Evolutionary conservation across 257 asterid genomes (phyloP), one percentile per base, ranked within the genome.

Genomic region (Gardenia jasminoides): DNA sequence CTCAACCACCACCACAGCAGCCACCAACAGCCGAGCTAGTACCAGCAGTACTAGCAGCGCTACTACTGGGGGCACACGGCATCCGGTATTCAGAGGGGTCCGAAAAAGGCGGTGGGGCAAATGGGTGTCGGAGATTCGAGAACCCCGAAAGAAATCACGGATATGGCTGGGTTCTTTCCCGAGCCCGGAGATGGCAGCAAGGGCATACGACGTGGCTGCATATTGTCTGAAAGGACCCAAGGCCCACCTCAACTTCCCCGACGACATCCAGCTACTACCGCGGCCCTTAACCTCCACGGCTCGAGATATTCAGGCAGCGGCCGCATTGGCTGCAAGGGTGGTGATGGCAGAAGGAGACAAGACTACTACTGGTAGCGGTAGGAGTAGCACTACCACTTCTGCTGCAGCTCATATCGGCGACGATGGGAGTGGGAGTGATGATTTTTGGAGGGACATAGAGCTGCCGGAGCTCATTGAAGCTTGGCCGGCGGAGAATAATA

Each of bases 41-140:
- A 36, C 41, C 41, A 36, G 41, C 41, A 36, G 41, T 36, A n/a
- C n/a, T n/a, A 36, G 41, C 4, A 36, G 41, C 4, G 41, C 41
- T 36, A 4, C 41, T 1, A n/a, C 70, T 16, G 78, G 79, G 39
- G 87, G 78, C 77, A 86, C 84, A 17, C 70, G 70, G 20, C 90
- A 89, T 76, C 91, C 91, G 1, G 81, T 80, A 24, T 90, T 88
- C 88, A 87, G 89, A 31, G 94, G 97, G 22, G 92, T 91, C 2
- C 83, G 93, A 0, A 88, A 81, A 78, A 88, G 97, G 20, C 80
- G 87, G 0, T 91, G 94, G 92, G 96, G 94, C 6, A 90, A 88
- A 79, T 91, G 94, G 94, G 94, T 91, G 33, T 91, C 94, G 1
- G 96, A 91, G 72, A 88, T 91, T 78, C 87, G 97, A 2, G 91